Evolutionary conservation across 2,329 filamentous ascomycete species (phyloP).

Genomic region (Balansia obtecta): DNA sequence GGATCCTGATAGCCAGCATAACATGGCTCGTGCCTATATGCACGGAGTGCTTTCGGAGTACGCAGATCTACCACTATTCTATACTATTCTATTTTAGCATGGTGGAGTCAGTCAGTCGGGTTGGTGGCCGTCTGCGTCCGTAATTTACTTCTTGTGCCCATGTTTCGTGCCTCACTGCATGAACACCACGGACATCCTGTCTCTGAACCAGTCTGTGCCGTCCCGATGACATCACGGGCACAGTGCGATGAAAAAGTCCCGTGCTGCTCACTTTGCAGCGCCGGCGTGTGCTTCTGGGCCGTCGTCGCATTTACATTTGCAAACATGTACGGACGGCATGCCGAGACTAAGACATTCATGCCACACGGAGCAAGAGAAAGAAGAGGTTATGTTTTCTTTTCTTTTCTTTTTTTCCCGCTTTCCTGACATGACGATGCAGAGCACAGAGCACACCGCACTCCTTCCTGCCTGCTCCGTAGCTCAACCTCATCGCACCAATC

Average conservation of each 20-base stretch:
- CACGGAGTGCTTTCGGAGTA: no score
- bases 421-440: no score
- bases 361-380: neutral
- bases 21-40: no score
- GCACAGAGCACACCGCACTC: no score
- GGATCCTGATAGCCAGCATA: neutral
- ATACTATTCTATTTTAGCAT: no score
- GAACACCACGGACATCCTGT: no score
- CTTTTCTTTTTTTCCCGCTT: no score
- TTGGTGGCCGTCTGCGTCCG: neutral
- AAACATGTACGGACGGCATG: neutral
- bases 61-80: no score
- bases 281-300: neutral
- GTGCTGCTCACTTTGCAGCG: neutral
- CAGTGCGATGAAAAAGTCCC: neutral
- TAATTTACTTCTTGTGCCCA: neutral
- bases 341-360: neutral
- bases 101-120: no score
- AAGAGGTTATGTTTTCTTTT: neutral
- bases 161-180: no score
- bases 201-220: neutral
- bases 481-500: no score
- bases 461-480: no score
- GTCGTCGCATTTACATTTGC: neutral
- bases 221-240: neutral